A percentile compares a stretch with the other conserved stretches of the same genome.
Evolutionary conservation across 352 stramenopile genomes (phyloP).

Genomic region (Phytophthora brassicae): DNA sequence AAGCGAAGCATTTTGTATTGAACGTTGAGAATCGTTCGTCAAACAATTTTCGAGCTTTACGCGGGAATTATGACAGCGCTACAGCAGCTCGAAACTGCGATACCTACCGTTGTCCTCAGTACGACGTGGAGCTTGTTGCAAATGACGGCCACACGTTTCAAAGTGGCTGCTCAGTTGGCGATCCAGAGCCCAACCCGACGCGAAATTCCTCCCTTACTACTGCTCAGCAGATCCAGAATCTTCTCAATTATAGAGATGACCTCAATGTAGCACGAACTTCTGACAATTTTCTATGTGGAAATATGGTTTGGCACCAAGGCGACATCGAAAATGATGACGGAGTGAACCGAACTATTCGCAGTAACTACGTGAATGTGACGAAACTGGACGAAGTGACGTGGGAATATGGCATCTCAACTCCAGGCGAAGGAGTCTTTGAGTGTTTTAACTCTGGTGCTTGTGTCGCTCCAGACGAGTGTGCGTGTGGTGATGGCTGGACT

Average conservation of each 20-base stretch:
- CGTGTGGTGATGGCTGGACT: conserved; percentile 89
- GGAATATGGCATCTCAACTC: conserved; percentile 50
- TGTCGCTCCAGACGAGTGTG: conserved; percentile 90
- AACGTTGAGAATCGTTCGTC: conserved; percentile 61
- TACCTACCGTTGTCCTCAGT: conserved; percentile 80
- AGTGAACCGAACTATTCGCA: conserved; percentile 58
- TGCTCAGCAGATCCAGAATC: conserved; percentile 45
- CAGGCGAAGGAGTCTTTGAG: conserved; percentile 93
- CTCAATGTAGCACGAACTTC: conserved; percentile 64
- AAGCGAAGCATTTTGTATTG: conserved; percentile 88
- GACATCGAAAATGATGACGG: conserved; percentile 78
- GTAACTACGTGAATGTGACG: conserved; percentile 94
- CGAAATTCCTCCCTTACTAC: conserved; percentile 31
- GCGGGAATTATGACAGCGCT: conserved; percentile 56
- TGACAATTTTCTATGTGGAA: conserved; percentile 81
- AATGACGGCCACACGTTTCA: conserved; percentile 95
- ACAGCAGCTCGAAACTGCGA: conserved; percentile 35
- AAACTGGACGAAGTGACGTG: conserved; percentile 72
- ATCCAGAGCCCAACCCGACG: conserved; percentile 53
- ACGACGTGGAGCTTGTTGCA: conserved; percentile 84
- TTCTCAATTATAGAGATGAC: conserved; percentile 55
- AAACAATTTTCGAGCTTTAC: conserved; percentile 48
- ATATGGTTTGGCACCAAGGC: conserved; percentile 91
- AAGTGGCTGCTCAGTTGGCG: conserved; percentile 88
- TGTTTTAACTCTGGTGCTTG: conserved; percentile 95